Evolutionary conservation across 2,329 filamentous ascomycete genomes (phyloP).

Genomic region (Neurospora sp.): DNA sequence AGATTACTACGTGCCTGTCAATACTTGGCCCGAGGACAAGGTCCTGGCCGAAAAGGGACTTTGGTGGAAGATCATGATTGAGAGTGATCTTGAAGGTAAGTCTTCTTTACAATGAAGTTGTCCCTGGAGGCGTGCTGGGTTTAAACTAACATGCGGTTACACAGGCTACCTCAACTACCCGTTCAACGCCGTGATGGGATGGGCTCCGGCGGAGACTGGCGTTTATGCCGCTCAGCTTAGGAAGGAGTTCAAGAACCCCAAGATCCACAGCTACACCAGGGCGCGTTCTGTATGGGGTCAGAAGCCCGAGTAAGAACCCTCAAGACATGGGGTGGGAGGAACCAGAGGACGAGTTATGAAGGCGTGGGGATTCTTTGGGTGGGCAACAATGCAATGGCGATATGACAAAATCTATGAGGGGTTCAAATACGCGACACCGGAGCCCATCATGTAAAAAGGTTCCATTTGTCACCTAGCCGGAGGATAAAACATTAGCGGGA

Average conservation of each 20-base stretch:
- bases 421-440: background rate
- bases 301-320: constrained; percentile 1
- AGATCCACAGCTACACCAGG: constrained; percentile 2
- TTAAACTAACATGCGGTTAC: background rate
- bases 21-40: background rate
- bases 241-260: constrained; percentile 7
- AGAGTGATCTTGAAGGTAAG: constrained; percentile 11
- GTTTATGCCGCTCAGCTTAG: constrained; percentile 11
- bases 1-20: background rate
- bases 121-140: background rate
- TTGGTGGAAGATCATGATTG: constrained; percentile 6
- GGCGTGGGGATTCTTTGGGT: background rate
- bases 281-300: constrained; percentile 3
- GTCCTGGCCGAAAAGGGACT: constrained; percentile 14
- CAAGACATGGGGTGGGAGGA: background rate
- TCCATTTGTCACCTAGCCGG: background rate
- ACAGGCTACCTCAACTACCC: constrained; percentile 6
- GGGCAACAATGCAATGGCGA: background rate
- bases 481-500: background rate
- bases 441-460: background rate
- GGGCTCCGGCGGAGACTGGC: constrained; percentile 8
- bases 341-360: background rate
- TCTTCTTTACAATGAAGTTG: constrained; percentile 5
- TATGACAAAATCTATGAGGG: background rate
- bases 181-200: constrained; percentile 10